These are phyloP conservation scores for Phytophthora chlamydospora DNA, from an alignment of 352 stramenopile species.

Conservation along the genomic window DNA sequence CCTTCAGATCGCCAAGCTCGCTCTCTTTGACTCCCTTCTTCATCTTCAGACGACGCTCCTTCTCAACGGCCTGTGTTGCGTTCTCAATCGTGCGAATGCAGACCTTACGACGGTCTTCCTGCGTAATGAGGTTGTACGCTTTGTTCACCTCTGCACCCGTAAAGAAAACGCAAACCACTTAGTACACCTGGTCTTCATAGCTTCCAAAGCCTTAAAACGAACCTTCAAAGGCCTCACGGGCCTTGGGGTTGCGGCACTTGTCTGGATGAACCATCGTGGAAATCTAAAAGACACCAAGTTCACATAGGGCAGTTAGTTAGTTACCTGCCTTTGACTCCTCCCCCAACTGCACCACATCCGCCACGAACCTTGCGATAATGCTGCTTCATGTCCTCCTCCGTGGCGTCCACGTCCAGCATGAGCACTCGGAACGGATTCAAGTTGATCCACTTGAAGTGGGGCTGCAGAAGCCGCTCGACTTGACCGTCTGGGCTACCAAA, in stretches of 20 bases:
- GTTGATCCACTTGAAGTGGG: slow-evolving; percentile 88
- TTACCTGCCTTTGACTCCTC: neutral
- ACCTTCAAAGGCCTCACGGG: slow-evolving; percentile 90
- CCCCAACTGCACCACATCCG: neutral
- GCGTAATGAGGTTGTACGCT: slow-evolving; percentile 82
- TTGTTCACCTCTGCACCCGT: slow-evolving; percentile 76
- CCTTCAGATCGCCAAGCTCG: slow-evolving; percentile 64
- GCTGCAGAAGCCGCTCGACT: slow-evolving; percentile 66
- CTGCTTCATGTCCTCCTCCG: slow-evolving; percentile 91
- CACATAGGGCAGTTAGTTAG: too few relatives aligned
- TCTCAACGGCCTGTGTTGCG: slow-evolving; percentile 65
- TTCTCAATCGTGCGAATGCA: slow-evolving; percentile 84
- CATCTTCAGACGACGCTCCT: slow-evolving; percentile 73
- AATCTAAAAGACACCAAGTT: slow-evolving; percentile 54
- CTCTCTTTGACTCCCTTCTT: slow-evolving; percentile 85
- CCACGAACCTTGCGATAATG: slow-evolving; percentile 83
- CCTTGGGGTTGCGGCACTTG: slow-evolving; percentile 73
- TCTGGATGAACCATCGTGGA: slow-evolving; percentile 90
- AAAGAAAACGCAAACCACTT: slow-evolving; percentile 7
- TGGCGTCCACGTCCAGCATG: slow-evolving; percentile 87
- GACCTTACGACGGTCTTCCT: slow-evolving; percentile 85
- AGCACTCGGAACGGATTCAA: slow-evolving; percentile 90
- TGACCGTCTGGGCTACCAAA: slow-evolving; percentile 76
- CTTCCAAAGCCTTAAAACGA: slow-evolving; percentile 1
- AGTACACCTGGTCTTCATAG: neutral